Evolutionary conservation across 2,329 filamentous ascomycete genomes (phyloP).

Genomic region (Conoideocrella luteorostrata): DNA sequence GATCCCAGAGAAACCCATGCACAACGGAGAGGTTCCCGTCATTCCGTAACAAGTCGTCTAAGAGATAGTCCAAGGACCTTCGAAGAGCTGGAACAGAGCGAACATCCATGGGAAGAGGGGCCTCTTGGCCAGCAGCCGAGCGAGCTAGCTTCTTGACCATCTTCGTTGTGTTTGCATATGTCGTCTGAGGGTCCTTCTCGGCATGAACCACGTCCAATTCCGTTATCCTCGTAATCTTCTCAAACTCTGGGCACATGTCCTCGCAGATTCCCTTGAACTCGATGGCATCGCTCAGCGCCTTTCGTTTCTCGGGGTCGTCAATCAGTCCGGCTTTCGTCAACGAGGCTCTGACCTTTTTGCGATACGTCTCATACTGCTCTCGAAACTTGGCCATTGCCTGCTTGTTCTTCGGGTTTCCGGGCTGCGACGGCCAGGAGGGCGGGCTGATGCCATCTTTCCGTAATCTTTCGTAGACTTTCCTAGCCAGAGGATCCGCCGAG

Average conservation of each 20-base stretch:
- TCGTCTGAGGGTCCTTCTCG: slow-evolving; percentile 43
- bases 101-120: slow-evolving; percentile 62
- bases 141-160: slow-evolving; percentile 65
- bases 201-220: slow-evolving; percentile 51
- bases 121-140: slow-evolving; percentile 62
- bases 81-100: slow-evolving; percentile 53
- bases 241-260: slow-evolving; percentile 64
- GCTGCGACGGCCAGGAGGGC: slow-evolving; percentile 49
- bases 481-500: slow-evolving; percentile 36
- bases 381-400: slow-evolving; percentile 48
- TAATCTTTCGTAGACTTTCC: slow-evolving; percentile 45
- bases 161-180: slow-evolving; percentile 40
- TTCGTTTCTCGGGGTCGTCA: slow-evolving; percentile 58
- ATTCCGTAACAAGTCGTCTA: slow-evolving; percentile 50
- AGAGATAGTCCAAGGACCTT: slow-evolving; percentile 56
- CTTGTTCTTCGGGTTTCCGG: slow-evolving; percentile 45
- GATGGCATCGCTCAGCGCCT: slow-evolving; percentile 56
- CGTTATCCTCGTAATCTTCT: slow-evolving; percentile 56
- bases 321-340: slow-evolving; percentile 55
- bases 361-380: slow-evolving; percentile 50
- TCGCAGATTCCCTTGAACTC: slow-evolving; percentile 63
- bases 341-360: slow-evolving; percentile 48
- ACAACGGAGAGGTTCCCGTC: slow-evolving; percentile 48
- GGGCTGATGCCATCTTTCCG: slow-evolving; percentile 48
- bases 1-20: slow-evolving; percentile 63